Base-by-base conservation (phyloP, 2,329 filamentous ascomycete species). In the Bipolaris cookei region DNA sequence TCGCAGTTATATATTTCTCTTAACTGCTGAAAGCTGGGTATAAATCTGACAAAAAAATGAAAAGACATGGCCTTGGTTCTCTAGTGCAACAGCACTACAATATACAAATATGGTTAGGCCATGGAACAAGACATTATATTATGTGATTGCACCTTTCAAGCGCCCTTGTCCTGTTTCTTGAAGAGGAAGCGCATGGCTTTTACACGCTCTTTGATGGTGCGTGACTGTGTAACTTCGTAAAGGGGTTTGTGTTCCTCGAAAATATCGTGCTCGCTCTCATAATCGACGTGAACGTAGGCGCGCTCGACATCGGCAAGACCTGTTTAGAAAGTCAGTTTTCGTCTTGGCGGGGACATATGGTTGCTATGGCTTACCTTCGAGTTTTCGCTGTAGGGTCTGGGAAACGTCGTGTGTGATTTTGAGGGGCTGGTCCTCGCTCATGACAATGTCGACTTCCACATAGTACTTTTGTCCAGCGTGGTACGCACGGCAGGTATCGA, bases 391-490 rank as follows among this genome's bases (percentile, higher is more conserved):
- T 48, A 88, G 70, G 8, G 80, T 79, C 69, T 88, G 85, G 20
- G 82, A 83, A 23, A 88, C 82, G 61, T 88, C 85, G 62, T 88
- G 85, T 2, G 84, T 84, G 49, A 86, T 76, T 57, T 80, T 83
- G 23, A 87, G 76, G 6, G 82, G 83, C 2, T 81, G 78, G 3
- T 80, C 75, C 59, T 82, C 82, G 65, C 86, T 81, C 78, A 88
- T 85, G 48, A 88, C 81, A 49, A 88, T 80, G 64, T 88, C 85
- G 4, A 88, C 82, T 63, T 88, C 85, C 16, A 87, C 85, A 62
- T 86, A 87, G 63, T 86, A 85, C 37, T 82, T 80, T 61, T 87
- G 83, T 0, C 86, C 85, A 0, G 84, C 84, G 65, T 87, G 84
- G 67, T 88, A 88, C 4, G 85, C 85, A 52, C 83, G 81, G 70